Conservation (phyloP, 2,329 filamentous ascomycete species). For the Lasiodiplodia sp. region DNA sequence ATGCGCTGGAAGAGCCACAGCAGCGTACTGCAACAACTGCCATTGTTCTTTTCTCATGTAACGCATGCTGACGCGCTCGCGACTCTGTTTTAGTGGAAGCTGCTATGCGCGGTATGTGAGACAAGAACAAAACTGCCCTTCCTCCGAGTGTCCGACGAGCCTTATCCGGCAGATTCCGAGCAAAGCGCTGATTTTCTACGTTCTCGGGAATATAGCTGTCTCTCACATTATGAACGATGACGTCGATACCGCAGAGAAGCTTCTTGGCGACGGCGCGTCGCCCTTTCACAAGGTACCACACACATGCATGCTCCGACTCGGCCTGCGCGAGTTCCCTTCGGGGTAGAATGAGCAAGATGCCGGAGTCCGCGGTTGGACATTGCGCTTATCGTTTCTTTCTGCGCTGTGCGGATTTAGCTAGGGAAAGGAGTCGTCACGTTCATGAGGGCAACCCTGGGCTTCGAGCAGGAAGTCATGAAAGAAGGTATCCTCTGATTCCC, state of each 20-base stretch:
- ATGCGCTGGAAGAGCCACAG: constrained; percentile 64
- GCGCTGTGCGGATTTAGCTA: constrained; percentile 58
- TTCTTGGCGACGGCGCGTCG: constrained; percentile 75
- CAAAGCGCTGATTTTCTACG: neutral
- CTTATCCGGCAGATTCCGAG: neutral
- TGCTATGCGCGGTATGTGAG: constrained; percentile 53
- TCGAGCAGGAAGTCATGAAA: constrained; percentile 90
- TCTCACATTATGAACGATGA: constrained; percentile 87
- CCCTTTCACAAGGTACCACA: constrained; percentile 77
- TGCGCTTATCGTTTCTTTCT: constrained; percentile 4
- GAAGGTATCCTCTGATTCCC: constrained; percentile 58
- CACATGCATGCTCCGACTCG: constrained; percentile 2
- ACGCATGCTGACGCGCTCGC: constrained; percentile 34
- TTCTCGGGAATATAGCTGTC: constrained; percentile 58
- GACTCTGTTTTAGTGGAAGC: constrained; percentile 48
- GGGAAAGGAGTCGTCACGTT: constrained; percentile 84
- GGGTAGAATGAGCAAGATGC: neutral
- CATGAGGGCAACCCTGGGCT: constrained; percentile 84
- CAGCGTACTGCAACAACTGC: constrained; percentile 53
- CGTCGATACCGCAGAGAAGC: constrained; percentile 80
- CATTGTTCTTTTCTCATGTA: neutral
- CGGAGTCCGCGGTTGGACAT: neutral
- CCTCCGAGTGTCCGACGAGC: neutral
- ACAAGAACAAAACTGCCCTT: neutral
- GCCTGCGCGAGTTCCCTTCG: neutral